Conservation (phyloP, 2,329 filamentous ascomycete species). For the Meredithiella fracta region DNA sequence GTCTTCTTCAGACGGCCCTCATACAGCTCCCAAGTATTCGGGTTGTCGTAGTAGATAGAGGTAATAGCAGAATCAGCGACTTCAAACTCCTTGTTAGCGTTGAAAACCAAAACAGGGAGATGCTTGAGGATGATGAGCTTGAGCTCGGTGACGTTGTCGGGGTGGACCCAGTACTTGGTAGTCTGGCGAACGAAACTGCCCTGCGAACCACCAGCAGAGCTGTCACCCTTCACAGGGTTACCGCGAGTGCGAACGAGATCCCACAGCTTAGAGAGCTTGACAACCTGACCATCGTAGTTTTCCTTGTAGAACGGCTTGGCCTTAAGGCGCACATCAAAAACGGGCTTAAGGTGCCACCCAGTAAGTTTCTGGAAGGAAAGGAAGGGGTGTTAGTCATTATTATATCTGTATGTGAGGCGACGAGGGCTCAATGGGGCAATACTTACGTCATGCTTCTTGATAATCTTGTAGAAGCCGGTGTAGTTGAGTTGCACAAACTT, state of each 20-base stretch:
- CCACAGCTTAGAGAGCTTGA: conserved; percentile 88
- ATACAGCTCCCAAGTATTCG: conserved; percentile 86
- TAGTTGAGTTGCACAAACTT: conserved; percentile 99
- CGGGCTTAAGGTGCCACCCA: conserved; percentile 77
- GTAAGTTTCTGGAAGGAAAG: conserved; percentile 65
- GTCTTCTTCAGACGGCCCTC: conserved; percentile 92
- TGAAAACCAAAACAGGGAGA: conserved; percentile 91
- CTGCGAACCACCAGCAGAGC: conserved; percentile 75
- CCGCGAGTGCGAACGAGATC: conserved; percentile 86
- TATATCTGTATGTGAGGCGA: conserved; percentile 1
- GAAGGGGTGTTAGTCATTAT: conserved; percentile 16
- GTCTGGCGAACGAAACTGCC: conserved; percentile 94
- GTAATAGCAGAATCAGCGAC: conserved; percentile 83
- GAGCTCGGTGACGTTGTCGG: conserved; percentile 92
- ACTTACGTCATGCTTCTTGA: conserved; percentile 94
- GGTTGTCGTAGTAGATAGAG: conserved; percentile 96
- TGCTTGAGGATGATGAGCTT: conserved; percentile 98
- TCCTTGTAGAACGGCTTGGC: conserved; percentile 98
- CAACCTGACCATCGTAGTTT: conserved; percentile 91
- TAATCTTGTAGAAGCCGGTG: conserved; percentile 98
- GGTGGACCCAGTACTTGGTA: conserved; percentile 98
- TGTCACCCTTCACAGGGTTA: conserved; percentile 82
- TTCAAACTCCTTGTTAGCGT: conserved; percentile 91
- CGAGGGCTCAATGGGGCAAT: no score
- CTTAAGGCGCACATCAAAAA: conserved; percentile 89